Base-by-base conservation (phyloP, 768 basidiomycete genomes). In the Panaeolus cyanescens region DNA sequence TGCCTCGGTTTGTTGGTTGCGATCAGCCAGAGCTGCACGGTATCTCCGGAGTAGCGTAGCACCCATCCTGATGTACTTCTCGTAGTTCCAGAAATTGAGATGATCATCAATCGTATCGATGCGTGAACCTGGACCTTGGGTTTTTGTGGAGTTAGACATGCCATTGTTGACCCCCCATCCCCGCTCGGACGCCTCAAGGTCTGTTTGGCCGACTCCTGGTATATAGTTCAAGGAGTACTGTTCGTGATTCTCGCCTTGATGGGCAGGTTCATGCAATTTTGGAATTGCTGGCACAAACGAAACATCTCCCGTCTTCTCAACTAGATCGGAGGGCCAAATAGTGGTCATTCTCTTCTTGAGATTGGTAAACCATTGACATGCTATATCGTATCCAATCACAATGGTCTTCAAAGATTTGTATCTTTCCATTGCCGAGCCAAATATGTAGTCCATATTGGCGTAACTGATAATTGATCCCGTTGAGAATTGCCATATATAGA, bases 101-200 rank as follows among this genome's bases (percentile, higher is more conserved):
- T 73, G 70, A 9, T 78, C 74, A 32, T 78, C 72, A 3, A 79
- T 34, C 0, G 69, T 68, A 36, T 75, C 72, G 2, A 64, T 65
- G 19, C 60, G 25, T 1, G 61, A 59, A n/a, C n/a, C n/a, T n/a
- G n/a, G n/a, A n/a, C n/a, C n/a, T n/a, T n/a, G n/a, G n/a, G n/a
- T n/a, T n/a, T 68, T 66, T 0, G 75, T 79, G 22, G 72, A 70
- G 1, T 64, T 59, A 0, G 70, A 71, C 0, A 66, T 62, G 0
- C 59, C 58, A 58, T 78, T 76, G 9, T 68, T 53, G 0, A 28
- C 56, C 0, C 71, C 40, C 80, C 80, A 81, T 0, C 64, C 59
- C 0, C 68, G 62, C 40, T 81, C 78, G 0, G 72, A 68, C 0
- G 61, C n/a, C 32, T 74, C n/a, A n/a, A n/a, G n/a, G n/a, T n/a